phyloP scores from a whole-genome alignment of 1,284 basidiomycete species.

The Apiotrichum montevideense region DNA sequence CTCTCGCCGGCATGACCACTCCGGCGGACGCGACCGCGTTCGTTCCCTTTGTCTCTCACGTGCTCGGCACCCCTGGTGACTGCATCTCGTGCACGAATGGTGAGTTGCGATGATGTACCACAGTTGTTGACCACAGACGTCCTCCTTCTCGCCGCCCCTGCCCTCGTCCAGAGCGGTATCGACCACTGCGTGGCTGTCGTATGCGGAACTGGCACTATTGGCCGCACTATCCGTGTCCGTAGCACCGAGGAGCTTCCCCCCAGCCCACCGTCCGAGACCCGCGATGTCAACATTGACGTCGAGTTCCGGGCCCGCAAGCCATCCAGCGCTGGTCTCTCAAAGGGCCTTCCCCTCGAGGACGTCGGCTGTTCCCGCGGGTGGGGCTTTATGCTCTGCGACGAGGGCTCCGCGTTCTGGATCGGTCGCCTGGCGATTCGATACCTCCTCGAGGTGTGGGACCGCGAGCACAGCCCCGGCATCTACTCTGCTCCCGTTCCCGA shows the following conservation, averaged over 20 bases:
- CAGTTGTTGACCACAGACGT: slow-evolving; percentile 33
- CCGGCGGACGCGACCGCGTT: slow-evolving; percentile 26
- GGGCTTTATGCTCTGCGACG: slow-evolving; percentile 43
- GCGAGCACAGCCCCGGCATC: slow-evolving; percentile 24
- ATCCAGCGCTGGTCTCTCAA: neutral
- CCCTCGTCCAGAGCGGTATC: slow-evolving; percentile 24
- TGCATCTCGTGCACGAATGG: slow-evolving; percentile 35
- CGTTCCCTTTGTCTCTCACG: slow-evolving; percentile 15
- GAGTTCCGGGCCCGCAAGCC: neutral
- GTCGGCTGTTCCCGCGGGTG: slow-evolving; percentile 35
- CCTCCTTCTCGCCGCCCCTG: slow-evolving; percentile 40
- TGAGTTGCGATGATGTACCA: slow-evolving; percentile 12
- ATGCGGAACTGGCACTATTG: slow-evolving; percentile 39
- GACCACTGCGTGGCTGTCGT: slow-evolving; percentile 35
- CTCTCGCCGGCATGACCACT: slow-evolving; percentile 31
- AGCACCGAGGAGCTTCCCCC: slow-evolving; percentile 7
- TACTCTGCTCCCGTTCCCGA: slow-evolving; percentile 19
- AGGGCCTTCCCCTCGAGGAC: slow-evolving; percentile 31
- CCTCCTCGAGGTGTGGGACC: slow-evolving; percentile 29
- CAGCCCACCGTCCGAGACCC: slow-evolving; percentile 7
- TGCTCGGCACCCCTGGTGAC: slow-evolving; percentile 16
- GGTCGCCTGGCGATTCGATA: slow-evolving; percentile 36
- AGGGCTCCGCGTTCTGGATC: slow-evolving; percentile 41
- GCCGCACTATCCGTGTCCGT: slow-evolving; percentile 28
- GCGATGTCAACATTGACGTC: neutral